phyloP scores from a whole-genome alignment of 805 yeast species.

The Deakozyma indianensis region DNA sequence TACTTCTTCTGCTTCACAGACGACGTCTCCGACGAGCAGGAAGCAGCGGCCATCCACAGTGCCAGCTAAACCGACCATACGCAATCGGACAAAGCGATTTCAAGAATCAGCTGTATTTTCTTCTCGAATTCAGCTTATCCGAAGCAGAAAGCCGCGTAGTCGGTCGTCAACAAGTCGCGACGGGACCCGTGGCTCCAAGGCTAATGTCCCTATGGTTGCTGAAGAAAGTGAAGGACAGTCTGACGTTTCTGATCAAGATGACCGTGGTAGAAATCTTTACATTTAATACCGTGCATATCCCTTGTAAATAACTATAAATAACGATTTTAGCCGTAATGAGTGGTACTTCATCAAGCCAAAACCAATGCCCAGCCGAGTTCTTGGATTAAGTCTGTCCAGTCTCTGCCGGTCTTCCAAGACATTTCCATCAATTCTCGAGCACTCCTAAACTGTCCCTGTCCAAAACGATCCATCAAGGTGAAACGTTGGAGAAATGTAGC shows the following conservation, averaged over 20 bases:
- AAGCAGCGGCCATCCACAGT: background rate
- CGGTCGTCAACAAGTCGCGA: background rate
- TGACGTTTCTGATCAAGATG: background rate
- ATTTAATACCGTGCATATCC: background rate
- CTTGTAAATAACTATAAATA: background rate
- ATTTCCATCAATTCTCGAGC: constrained; percentile 33
- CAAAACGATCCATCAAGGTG: constrained; percentile 25
- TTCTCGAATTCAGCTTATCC: background rate
- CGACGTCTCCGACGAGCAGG: background rate
- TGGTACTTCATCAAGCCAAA: constrained; percentile 21
- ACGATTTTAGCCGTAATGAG: background rate
- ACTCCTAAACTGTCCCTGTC: constrained; percentile 27
- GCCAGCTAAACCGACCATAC: background rate
- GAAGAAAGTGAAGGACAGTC: constrained; percentile 2
- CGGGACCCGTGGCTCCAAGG: background rate
- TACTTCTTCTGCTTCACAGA: constrained; percentile 5
- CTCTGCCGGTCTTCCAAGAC: constrained; percentile 38
- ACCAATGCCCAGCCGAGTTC: constrained; percentile 31
- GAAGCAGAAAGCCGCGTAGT: background rate
- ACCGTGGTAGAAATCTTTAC: background rate
- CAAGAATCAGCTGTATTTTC: background rate
- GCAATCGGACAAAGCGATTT: background rate
- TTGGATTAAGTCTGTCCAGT: constrained; percentile 36
- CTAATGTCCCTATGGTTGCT: background rate
- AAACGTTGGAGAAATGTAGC: constrained; percentile 26